A percentile compares a stretch with the other conserved stretches of the same genome.
These are phyloP conservation scores for Euphorbia corollata DNA, from an alignment of 441 rosid genomes.

Conservation along the genomic window DNA sequence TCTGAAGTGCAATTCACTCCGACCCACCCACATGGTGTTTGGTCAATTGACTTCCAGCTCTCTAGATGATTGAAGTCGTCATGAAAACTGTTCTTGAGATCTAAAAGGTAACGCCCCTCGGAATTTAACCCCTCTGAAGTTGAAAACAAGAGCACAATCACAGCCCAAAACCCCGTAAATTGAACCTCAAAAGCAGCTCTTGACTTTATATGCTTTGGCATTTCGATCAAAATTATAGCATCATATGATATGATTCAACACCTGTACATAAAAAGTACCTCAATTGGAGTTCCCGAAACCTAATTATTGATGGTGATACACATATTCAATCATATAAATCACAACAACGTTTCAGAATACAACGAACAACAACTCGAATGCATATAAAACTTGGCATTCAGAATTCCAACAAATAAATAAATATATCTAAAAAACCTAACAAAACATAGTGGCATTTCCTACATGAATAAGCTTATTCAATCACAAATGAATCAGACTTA, in stretches of 20 bases:
- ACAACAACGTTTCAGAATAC: too few species aligned
- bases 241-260: slow-evolving; percentile 12
- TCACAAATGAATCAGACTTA: neutral
- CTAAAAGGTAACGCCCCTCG: slow-evolving; percentile 63
- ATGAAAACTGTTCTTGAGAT: slow-evolving; percentile 52
- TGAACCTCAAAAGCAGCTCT: slow-evolving; percentile 30
- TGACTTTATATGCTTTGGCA: slow-evolving; percentile 25
- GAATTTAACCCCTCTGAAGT: slow-evolving; percentile 52
- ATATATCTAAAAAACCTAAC: neutral
- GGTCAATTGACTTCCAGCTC: slow-evolving; percentile 62
- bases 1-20: slow-evolving; percentile 75
- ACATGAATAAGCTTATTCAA: neutral
- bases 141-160: slow-evolving; percentile 34
- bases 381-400: neutral
- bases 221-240: slow-evolving; percentile 19
- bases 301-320: neutral
- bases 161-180: slow-evolving; percentile 26
- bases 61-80: slow-evolving; percentile 46
- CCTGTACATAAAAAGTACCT: slow-evolving; percentile 25
- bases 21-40: slow-evolving; percentile 71
- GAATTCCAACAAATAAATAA: neutral
- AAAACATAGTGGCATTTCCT: neutral
- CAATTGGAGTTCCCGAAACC: slow-evolving; percentile 18
- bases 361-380: neutral
- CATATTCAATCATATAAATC: too few species aligned